Evolutionary conservation across 2,329 filamentous ascomycete species (phyloP), one percentile per base, ranked within the genome.

Genomic region (Claviceps arundinis): DNA sequence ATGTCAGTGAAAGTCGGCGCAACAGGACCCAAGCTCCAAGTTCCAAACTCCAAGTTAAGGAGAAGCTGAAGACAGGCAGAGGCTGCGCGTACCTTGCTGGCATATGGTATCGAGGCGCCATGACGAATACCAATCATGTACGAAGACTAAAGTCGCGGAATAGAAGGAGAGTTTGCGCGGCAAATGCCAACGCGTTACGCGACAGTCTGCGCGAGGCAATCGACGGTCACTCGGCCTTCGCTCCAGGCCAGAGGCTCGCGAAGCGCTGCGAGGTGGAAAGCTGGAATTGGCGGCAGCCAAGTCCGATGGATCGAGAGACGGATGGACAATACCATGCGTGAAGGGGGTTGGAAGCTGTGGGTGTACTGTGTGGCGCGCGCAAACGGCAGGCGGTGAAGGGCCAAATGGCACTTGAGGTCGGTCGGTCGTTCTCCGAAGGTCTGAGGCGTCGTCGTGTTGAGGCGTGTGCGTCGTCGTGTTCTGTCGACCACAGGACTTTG

Each of bases 81-180:
- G 6, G 37, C 22, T 24, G 38, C 4, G 7, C 5, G 7, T 50
- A 57, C 56, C 56, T 57, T 37, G 54, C 44, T 17, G 56, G 43
- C 37, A 53, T 43, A 46, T 56, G 54, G 44, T 53, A 54, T 47
- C 56, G 50, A 48, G 52, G 54, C 44, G 54, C 50, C 56, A 57
- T 57, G 30, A 13, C 30, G 46, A 19, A 26, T 17, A 40, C 24
- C 9, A 16, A 43, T 47, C 17, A 30, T 34, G 42, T 41, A 47
- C 14, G 47, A 17, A 5, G 14, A 47, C 8, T 14, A 9, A 48
- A 38, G 46, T 40, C 13, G 34, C 6, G 4, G 17, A 8, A 5
- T 19, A 2, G 37, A 16, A 43, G n/a, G 41, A 24, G 13, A 5
- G 17, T 16, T 30, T 9, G 13, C 14, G 30, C 16, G 7, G 26